These are phyloP conservation scores for Fusarium sp. DNA, from an alignment of 2,329 filamentous ascomycete genomes.

Conservation along the genomic window DNA sequence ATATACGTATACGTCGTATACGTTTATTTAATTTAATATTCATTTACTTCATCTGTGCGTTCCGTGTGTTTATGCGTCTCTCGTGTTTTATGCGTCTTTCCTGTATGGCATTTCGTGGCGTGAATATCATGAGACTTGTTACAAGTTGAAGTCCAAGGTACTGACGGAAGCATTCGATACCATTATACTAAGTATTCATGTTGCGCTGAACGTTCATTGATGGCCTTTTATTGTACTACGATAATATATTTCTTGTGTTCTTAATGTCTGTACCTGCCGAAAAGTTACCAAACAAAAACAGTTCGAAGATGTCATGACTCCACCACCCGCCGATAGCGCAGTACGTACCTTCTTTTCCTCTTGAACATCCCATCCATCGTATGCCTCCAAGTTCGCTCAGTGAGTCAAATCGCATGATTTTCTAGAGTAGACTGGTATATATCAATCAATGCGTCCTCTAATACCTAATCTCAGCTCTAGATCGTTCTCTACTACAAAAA, in stretches of 20 bases:
- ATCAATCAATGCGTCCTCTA: constrained; percentile 43
- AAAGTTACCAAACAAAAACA: constrained; percentile 19
- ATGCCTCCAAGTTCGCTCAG: constrained; percentile 18
- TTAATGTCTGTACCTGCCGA: neutral
- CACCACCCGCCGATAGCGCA: constrained; percentile 25
- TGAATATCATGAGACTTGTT: constrained; percentile 1
- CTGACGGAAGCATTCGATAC: neutral
- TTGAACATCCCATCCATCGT: constrained; percentile 31
- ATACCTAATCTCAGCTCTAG: constrained; percentile 25
- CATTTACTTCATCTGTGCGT: constrained; percentile 35
- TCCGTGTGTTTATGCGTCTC: constrained; percentile 20
- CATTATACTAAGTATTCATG: neutral
- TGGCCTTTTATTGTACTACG: neutral
- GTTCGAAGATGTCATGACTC: constrained; percentile 42
- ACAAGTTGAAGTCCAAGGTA: neutral
- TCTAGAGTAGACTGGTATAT: constrained; percentile 7
- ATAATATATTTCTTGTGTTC: neutral
- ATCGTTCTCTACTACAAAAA: constrained; percentile 48
- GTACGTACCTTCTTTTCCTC: constrained; percentile 34
- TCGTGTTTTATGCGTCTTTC: constrained; percentile 20
- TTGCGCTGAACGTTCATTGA: neutral
- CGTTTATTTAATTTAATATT: constrained; percentile 40
- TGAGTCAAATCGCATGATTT: constrained; percentile 37
- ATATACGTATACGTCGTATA: constrained; percentile 36
- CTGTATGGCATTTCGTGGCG: constrained; percentile 8